Base-by-base conservation (phyloP, 805 yeast species). In the Teunomyces gatunensis region DNA sequence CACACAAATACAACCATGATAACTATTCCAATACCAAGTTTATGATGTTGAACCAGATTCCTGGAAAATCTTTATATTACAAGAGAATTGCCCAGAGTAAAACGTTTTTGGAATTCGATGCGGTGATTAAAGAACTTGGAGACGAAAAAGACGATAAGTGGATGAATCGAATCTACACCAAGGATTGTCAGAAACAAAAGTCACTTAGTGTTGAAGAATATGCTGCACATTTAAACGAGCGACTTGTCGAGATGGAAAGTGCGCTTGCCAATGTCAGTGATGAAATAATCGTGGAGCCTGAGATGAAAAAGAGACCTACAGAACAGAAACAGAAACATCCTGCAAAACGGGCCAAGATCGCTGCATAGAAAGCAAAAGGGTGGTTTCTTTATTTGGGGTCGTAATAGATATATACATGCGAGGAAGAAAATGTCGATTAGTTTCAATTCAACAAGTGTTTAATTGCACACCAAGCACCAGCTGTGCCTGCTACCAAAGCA, bases 381-480 rank as follows among this genome's bases (percentile, higher is more conserved):
- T 37, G 25, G 29, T 37, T 11, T 11, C 23, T 37, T 37, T 13
- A 21, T 23, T 37, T n/a, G n/a, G 25, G 40, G 40, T 37, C 40
- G 40, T 37, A 37, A 37, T 37, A 37, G 40, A 37, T 30, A 41
- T 20, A 27, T 27, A 41, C 33, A 41, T 17, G 42, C 13, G 42
- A 32, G 11, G 18, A 32, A 32, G 17, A 15, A 15, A 15, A 15
- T 15, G 12, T 18, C 20, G 20, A 32, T 25, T 9, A 21, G 12
- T 7, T 18, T 39, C 42, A 49, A 44, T 50, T 44, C 45, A 51
- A 47, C 46, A 51, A 45, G 34, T 70, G 67, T 73, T 92, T 92
- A 60, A 86, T 62, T 42, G 86, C 92, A 74, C 96, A 85, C 99
- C 99, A 92, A 32, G 81, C 83, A 53, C 87, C 96, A 45, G 97